Evolutionary conservation across 2,329 filamentous ascomycete genomes (phyloP).

Genomic region (Atkinsonella hypoxylon): DNA sequence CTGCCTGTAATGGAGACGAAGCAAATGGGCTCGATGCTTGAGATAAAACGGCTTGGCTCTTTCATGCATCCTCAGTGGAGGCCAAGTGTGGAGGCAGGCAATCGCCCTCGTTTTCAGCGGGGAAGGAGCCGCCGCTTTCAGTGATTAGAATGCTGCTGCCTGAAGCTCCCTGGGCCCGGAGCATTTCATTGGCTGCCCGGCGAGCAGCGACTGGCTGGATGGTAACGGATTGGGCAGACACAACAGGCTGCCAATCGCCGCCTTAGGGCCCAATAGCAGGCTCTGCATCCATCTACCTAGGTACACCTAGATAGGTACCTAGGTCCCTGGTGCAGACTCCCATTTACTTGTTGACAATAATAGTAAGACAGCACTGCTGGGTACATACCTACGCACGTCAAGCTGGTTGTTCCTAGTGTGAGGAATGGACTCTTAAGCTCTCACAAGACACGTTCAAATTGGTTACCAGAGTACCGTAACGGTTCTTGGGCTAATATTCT

Average conservation of each 20-base stretch:
- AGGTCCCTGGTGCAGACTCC: too few species aligned
- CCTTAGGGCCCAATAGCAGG: not conserved
- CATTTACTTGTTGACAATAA: too few species aligned
- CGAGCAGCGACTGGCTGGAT: not conserved
- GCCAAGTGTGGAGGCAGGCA: not conserved
- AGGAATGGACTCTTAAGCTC: too few species aligned
- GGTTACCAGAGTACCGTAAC: too few species aligned
- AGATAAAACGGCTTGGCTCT: not conserved
- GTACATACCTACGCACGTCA: too few species aligned
- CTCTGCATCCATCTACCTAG: too few species aligned
- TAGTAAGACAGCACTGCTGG: too few species aligned
- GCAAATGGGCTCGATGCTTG: not conserved
- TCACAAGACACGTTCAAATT: too few species aligned
- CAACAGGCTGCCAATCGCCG: not conserved
- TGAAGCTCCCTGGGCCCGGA: not conserved
- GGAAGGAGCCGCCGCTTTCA: not conserved
- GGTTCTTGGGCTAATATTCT: too few species aligned
- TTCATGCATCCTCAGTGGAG: not conserved
- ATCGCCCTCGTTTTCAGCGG: not conserved
- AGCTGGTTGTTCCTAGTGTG: too few species aligned
- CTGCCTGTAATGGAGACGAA: slow-evolving; percentile 5
- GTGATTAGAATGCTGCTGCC: slow-evolving; percentile 10
- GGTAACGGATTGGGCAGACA: too few species aligned
- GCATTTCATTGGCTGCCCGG: not conserved
- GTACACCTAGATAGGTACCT: too few species aligned